A percentile compares a stretch with the other conserved stretches of the same genome.
phyloP scores from a whole-genome alignment of 208 protist genomes.

The Leishmania gerbilli region DNA sequence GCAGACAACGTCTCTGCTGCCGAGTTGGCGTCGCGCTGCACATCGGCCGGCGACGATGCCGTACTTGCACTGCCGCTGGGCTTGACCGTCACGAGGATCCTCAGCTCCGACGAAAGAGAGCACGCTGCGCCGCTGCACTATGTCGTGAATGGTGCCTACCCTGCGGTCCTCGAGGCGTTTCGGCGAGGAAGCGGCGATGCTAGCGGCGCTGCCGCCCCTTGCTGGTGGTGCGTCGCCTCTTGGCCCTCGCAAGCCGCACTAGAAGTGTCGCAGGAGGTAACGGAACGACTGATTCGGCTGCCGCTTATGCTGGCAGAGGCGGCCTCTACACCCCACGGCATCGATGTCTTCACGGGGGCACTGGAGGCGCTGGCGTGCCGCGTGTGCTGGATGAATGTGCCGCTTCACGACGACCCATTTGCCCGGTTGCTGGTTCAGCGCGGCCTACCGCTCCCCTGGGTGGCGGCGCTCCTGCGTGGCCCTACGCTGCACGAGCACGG shows the following conservation, averaged over 20 bases:
- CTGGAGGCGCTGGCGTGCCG: conserved; percentile 79
- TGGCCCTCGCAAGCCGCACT: not conserved
- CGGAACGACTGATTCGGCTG: not conserved
- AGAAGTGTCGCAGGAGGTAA: not conserved
- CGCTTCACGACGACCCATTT: conserved; percentile 66
- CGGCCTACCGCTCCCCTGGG: conserved; percentile 33
- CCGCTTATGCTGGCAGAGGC: not conserved
- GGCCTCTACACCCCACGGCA: conserved; percentile 32
- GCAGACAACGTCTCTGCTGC: conserved; percentile 30
- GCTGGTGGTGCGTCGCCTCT: conserved; percentile 33
- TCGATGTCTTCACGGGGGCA: conserved; percentile 58
- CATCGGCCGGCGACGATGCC: conserved; percentile 2
- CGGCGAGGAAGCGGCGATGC: not conserved
- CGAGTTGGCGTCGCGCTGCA: conserved; percentile 43
- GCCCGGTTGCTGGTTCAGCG: conserved; percentile 47
- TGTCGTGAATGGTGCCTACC: conserved; percentile 84
- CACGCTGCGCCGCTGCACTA: conserved; percentile 27
- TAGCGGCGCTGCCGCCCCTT: not conserved
- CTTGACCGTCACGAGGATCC: conserved; percentile 21
- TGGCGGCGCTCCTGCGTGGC: conserved; percentile 51
- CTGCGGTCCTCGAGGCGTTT: conserved; percentile 45
- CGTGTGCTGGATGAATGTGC: conserved; percentile 57
- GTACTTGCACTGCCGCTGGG: conserved; percentile 20
- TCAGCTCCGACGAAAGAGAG: not conserved
- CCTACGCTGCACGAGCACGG: conserved; percentile 33